A percentile compares a stretch with the other conserved stretches of the same genome.
phyloP scores from a whole-genome alignment of 805 yeast species.

The Cyberlindnera mrakii region DNA sequence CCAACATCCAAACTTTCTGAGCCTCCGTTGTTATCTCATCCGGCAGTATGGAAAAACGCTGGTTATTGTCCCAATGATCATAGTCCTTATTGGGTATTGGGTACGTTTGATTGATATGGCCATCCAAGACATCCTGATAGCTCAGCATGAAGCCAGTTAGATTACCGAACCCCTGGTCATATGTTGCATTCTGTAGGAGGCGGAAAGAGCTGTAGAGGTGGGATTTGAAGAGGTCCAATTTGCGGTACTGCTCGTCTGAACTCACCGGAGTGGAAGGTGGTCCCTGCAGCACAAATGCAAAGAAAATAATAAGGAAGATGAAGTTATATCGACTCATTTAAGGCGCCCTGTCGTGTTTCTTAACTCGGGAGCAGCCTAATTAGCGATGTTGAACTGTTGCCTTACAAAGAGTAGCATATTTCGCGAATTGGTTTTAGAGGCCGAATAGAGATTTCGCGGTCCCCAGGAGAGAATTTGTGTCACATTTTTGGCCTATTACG shows the following conservation, averaged over 20 bases:
- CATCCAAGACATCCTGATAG: constrained; percentile 49
- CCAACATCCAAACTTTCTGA: constrained; percentile 45
- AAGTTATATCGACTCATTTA: constrained; percentile 20
- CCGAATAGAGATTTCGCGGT: too few relatives aligned
- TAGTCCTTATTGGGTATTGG: constrained; percentile 47
- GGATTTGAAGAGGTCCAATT: constrained; percentile 32
- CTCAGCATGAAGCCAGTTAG: constrained; percentile 67
- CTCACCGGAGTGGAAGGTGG: constrained; percentile 27
- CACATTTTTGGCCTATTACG: too few relatives aligned
- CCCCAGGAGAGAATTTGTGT: too few relatives aligned
- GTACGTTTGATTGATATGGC: constrained; percentile 44
- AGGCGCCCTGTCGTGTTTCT: neutral
- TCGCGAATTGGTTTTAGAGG: too few relatives aligned
- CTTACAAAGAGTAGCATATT: too few relatives aligned
- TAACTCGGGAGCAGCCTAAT: neutral
- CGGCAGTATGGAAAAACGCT: constrained; percentile 55
- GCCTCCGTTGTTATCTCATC: constrained; percentile 45
- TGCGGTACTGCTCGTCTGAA: constrained; percentile 29
- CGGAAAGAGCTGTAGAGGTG: constrained; percentile 29
- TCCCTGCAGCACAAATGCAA: constrained; percentile 35
- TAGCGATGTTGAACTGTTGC: neutral
- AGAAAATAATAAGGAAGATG: constrained; percentile 21
- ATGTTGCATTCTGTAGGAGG: constrained; percentile 36
- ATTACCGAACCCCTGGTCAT: constrained; percentile 54
- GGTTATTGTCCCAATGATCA: constrained; percentile 40